Percentiles rank a stretch among this genome's conserved stretches.
Conservation (phyloP, 495 filamentous ascomycete genomes). For the Sordaria brevicollis region DNA sequence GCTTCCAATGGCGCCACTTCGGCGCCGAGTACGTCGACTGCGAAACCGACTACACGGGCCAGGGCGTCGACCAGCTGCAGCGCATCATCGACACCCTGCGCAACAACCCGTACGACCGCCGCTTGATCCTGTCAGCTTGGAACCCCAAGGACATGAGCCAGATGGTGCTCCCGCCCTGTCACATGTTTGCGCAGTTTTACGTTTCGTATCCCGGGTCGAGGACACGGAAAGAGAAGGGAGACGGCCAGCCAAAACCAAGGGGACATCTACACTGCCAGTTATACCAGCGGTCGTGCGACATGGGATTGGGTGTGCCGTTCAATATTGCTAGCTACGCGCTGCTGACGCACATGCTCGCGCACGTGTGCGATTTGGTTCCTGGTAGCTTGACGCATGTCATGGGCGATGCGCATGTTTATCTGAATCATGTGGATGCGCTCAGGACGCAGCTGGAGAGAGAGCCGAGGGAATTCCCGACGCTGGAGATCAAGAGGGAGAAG, state of each 20-base stretch:
- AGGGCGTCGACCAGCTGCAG: conserved; percentile 87
- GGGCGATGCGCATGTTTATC: conserved; percentile 93
- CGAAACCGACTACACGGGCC: conserved; percentile 70
- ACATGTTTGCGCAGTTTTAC: conserved; percentile 99
- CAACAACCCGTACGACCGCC: conserved; percentile 72
- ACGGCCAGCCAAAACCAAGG: conserved; percentile 23
- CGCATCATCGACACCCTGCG: conserved; percentile 75
- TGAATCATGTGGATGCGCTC: conserved; percentile 85
- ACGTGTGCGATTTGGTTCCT: conserved; percentile 70
- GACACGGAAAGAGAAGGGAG: conserved; percentile 10
- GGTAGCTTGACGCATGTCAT: conserved; percentile 84
- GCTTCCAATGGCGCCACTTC: conserved; percentile 98
- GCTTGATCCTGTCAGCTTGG: conserved; percentile 88
- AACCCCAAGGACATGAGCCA: conserved; percentile 75
- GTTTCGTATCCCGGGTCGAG: conserved; percentile 58
- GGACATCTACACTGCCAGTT: conserved; percentile 74
- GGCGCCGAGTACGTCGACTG: conserved; percentile 78
- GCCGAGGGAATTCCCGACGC: conserved; percentile 69
- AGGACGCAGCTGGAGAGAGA: conserved; percentile 67
- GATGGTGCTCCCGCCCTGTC: conserved; percentile 95
- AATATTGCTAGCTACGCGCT: conserved; percentile 93
- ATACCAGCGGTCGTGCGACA: conserved; percentile 93
- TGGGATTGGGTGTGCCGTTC: conserved; percentile 95
- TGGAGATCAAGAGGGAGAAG: conserved; percentile 56
- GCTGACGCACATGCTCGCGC: conserved; percentile 86